These are phyloP conservation scores for Metschnikowia lachancei DNA, from an alignment of 805 yeast genomes.

Conservation along the genomic window DNA sequence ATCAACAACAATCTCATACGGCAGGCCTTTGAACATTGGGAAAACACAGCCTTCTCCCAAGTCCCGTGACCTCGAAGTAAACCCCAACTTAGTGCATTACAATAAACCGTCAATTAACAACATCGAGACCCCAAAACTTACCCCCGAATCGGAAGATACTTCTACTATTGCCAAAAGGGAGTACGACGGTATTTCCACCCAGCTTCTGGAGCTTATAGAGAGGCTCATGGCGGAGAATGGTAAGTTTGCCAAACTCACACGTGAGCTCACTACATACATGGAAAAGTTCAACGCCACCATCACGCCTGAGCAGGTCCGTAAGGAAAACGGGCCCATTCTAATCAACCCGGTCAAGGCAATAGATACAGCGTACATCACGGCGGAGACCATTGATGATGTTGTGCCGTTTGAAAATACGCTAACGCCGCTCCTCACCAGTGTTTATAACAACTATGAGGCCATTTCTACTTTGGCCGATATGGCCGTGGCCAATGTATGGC, in stretches of 20 bases:
- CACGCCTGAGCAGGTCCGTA: conserved; percentile 15
- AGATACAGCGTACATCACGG: conserved; percentile 22
- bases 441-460: conserved; percentile 36
- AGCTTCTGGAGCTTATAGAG: conserved; percentile 36
- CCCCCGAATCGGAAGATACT: neutral
- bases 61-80: neutral
- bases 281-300: conserved; percentile 27
- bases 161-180: conserved; percentile 22
- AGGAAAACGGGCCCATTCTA: conserved; percentile 2
- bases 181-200: conserved; percentile 33
- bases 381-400: conserved; percentile 25
- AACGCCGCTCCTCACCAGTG: conserved; percentile 34
- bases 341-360: conserved; percentile 34
- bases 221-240: conserved; percentile 37
- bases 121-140: conserved; percentile 1
- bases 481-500: conserved; percentile 1
- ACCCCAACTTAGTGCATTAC: conserved; percentile 15
- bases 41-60: conserved; percentile 4
- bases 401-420: conserved; percentile 36
- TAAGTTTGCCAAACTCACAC: conserved; percentile 33
- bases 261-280: conserved; percentile 29
- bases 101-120: conserved; percentile 35
- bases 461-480: conserved; percentile 19
- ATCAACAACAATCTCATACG: conserved; percentile 29
- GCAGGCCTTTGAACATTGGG: conserved; percentile 21